Evolutionary conservation across 805 yeast species (phyloP).

Genomic region (Tanozyma kutaoensis): DNA sequence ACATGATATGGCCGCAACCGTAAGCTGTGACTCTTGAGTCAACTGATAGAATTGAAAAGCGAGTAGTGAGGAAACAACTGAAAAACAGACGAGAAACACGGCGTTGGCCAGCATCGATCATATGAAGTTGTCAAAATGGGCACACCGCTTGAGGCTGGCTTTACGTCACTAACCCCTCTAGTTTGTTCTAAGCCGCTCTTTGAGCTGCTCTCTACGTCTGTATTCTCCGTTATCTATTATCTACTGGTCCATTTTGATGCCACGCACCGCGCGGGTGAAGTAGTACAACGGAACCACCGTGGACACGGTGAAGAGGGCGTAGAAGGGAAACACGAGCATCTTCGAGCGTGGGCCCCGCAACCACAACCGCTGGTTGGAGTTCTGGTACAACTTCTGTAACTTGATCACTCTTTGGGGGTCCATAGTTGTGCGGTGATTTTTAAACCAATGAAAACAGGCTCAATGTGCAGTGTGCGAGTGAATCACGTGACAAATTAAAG

Average conservation of each 20-base stretch:
- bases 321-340: slow-evolving; percentile 64
- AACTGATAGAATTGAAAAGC: too few species aligned
- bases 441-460: slow-evolving; percentile 4
- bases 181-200: too few species aligned
- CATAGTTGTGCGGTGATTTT: slow-evolving; percentile 9
- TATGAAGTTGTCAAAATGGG: too few species aligned
- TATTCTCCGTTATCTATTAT: too few species aligned
- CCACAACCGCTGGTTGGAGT: slow-evolving; percentile 29
- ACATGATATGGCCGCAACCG: too few species aligned
- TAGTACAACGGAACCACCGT: slow-evolving; percentile 55
- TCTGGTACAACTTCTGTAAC: slow-evolving; percentile 31
- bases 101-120: too few species aligned
- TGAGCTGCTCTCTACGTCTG: too few species aligned
- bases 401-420: slow-evolving; percentile 34
- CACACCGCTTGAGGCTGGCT: too few species aligned
- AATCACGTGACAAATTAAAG: not conserved
- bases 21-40: too few species aligned
- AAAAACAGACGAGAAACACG: too few species aligned
- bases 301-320: slow-evolving; percentile 56
- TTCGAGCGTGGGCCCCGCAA: slow-evolving; percentile 38
- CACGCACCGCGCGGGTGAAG: slow-evolving; percentile 58
- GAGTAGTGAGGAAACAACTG: too few species aligned
- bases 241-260: slow-evolving; percentile 40
- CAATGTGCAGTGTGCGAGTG: slow-evolving; percentile 1
- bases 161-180: too few species aligned